Percentiles rank a stretch among this genome's conserved stretches.
These are phyloP conservation scores for Stropharia rugosoannulata DNA, from an alignment of 768 basidiomycete species.

Conservation along the genomic window DNA sequence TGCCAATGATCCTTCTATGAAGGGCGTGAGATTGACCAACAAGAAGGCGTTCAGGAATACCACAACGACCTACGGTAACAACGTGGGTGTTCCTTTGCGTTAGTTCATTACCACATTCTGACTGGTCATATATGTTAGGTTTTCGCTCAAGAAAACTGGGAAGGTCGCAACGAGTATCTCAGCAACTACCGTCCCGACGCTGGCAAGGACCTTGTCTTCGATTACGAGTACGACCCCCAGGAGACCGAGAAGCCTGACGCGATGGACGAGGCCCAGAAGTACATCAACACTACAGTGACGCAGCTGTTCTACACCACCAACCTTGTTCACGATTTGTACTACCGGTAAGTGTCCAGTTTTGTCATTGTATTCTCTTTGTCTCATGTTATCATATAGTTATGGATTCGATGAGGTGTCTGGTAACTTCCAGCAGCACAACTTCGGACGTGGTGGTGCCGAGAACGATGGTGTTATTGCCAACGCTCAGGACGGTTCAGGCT, in stretches of 20 bases:
- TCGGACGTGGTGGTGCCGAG: slow-evolving; percentile 84
- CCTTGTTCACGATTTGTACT: slow-evolving; percentile 80
- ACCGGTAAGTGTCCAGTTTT: slow-evolving; percentile 43
- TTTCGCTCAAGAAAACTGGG: slow-evolving; percentile 94
- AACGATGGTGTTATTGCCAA: slow-evolving; percentile 92
- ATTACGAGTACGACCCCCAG: slow-evolving; percentile 76
- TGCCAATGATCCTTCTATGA: slow-evolving; percentile 59
- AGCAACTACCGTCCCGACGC: slow-evolving; percentile 80
- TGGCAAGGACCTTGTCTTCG: slow-evolving; percentile 54
- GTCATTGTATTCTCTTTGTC: not conserved
- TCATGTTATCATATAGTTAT: slow-evolving; percentile 44
- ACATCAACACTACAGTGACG: slow-evolving; percentile 84
- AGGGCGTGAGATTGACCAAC: slow-evolving; percentile 19
- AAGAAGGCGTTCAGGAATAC: slow-evolving; percentile 56
- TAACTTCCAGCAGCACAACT: slow-evolving; percentile 99
- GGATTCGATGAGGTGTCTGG: slow-evolving; percentile 91
- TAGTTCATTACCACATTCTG: not conserved
- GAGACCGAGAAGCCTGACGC: slow-evolving; percentile 54
- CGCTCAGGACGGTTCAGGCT: slow-evolving; percentile 93
- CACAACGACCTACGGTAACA: slow-evolving; percentile 86
- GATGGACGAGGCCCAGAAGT: slow-evolving; percentile 70
- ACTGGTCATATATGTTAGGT: slow-evolving; percentile 39
- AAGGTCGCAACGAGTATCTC: slow-evolving; percentile 63
- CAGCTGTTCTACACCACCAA: slow-evolving; percentile 90
- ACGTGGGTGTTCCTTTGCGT: slow-evolving; percentile 39